A percentile compares a stretch with the other conserved stretches of the same genome.
These are phyloP conservation scores for Nadsonia fulvescens DNA, from an alignment of 805 yeast species.

Conservation along the genomic window DNA sequence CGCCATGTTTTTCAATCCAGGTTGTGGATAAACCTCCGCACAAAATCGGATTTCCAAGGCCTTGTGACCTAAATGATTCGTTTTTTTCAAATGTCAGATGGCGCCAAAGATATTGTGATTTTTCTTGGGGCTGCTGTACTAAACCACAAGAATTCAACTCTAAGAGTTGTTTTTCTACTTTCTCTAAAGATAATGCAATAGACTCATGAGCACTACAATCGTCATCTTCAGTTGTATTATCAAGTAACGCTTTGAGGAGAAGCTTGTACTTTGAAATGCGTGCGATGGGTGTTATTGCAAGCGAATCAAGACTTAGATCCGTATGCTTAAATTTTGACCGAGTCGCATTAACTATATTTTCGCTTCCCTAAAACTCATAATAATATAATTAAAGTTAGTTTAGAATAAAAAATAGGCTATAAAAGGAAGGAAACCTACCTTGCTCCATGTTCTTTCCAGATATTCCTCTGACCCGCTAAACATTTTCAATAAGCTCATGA, in stretches of 20 bases:
- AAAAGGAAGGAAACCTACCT: too few relatives aligned
- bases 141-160: conserved; percentile 4
- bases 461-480: conserved; percentile 1
- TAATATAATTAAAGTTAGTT: too few relatives aligned
- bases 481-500: conserved; percentile 2
- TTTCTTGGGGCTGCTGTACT: conserved; percentile 2
- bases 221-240: conserved; percentile 3
- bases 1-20: conserved; percentile 3
- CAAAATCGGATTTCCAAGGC: conserved; percentile 4
- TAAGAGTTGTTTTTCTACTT: conserved; percentile 4
- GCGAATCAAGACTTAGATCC: conserved; percentile 3
- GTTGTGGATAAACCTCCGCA: conserved; percentile 5
- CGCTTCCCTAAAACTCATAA: too few relatives aligned
- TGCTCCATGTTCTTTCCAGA: conserved; percentile 4
- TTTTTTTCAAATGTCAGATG: conserved; percentile 3
- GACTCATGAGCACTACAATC: conserved; percentile 1
- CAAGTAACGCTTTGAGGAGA: conserved; percentile 4
- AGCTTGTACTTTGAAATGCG: conserved; percentile 5
- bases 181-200: conserved; percentile 1
- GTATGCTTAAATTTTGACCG: neutral
- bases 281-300: conserved; percentile 2
- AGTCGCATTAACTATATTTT: conserved; percentile 3
- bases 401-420: too few relatives aligned
- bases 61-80: conserved; percentile 4
- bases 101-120: conserved; percentile 4